These are phyloP conservation scores for Diaporthe batatas DNA, from an alignment of 2,329 filamentous ascomycete genomes.

Conservation along the genomic window DNA sequence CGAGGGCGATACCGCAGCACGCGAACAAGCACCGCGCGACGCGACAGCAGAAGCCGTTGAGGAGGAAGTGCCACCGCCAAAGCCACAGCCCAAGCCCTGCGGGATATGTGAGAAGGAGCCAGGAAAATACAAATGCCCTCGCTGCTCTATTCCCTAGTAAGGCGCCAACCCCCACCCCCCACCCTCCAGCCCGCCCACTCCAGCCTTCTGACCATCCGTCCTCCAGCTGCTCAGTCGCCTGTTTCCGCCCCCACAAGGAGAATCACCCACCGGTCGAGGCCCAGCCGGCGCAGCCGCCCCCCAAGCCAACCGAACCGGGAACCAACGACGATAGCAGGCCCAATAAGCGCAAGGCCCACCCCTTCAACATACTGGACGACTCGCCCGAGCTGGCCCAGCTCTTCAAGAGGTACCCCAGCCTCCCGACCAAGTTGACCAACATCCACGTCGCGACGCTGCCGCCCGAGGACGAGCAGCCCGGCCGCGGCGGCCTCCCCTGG, in stretches of 20 bases:
- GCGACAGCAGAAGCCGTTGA: slow-evolving; percentile 19
- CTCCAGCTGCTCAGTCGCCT: slow-evolving; percentile 69
- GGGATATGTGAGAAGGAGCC: slow-evolving; percentile 65
- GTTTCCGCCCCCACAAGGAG: slow-evolving; percentile 55
- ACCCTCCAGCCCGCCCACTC: not conserved
- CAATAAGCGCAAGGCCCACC: slow-evolving; percentile 50
- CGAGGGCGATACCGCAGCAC: not conserved
- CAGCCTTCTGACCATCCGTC: slow-evolving; percentile 13
- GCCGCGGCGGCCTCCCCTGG: slow-evolving; percentile 42
- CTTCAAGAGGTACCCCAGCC: slow-evolving; percentile 66
- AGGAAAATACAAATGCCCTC: slow-evolving; percentile 74
- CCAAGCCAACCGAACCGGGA: slow-evolving; percentile 39
- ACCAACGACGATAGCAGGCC: slow-evolving; percentile 39
- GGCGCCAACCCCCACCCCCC: slow-evolving; percentile 57
- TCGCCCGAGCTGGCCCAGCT: slow-evolving; percentile 64
- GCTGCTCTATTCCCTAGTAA: slow-evolving; percentile 71
- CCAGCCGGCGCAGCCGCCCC: slow-evolving; percentile 34
- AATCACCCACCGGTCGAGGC: slow-evolving; percentile 48
- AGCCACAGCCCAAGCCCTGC: slow-evolving; percentile 58
- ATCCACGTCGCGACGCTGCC: slow-evolving; percentile 66
- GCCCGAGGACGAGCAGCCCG: slow-evolving; percentile 48
- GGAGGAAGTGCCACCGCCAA: slow-evolving; percentile 43
- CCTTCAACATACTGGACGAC: slow-evolving; percentile 65
- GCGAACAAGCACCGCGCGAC: slow-evolving; percentile 1
- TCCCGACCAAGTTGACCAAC: slow-evolving; percentile 60